Percentiles rank a stretch among this genome's conserved stretches.
phyloP scores from a whole-genome alignment of 805 yeast species.

The Candida oleophila region DNA sequence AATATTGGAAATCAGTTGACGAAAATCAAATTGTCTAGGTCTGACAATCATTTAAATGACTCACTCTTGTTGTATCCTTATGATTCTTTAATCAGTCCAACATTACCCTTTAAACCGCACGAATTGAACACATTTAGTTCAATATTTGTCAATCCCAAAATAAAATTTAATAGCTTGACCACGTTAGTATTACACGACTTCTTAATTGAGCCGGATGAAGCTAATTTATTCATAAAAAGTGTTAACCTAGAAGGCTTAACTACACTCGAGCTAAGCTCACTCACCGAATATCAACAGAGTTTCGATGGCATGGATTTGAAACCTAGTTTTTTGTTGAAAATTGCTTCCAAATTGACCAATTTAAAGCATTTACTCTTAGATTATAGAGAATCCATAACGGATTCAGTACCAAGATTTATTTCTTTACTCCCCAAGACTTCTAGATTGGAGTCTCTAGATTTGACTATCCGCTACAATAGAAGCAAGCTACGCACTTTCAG shows the following conservation, averaged over 20 bases:
- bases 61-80: neutral
- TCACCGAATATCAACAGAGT: slow-evolving; percentile 32
- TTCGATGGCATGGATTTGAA: slow-evolving; percentile 7
- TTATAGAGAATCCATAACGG: slow-evolving; percentile 40
- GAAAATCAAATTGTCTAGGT: slow-evolving; percentile 19
- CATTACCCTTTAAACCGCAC: neutral
- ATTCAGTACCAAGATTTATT: slow-evolving; percentile 39
- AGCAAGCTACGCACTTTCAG: slow-evolving; percentile 15
- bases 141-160: neutral
- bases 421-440: slow-evolving; percentile 10
- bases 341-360: slow-evolving; percentile 23
- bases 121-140: neutral
- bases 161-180: neutral
- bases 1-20: slow-evolving; percentile 12
- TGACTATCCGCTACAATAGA: slow-evolving; percentile 40
- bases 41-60: slow-evolving; percentile 14
- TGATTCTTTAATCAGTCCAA: neutral
- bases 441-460: slow-evolving; percentile 34
- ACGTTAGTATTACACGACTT: neutral
- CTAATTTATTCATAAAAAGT: slow-evolving; percentile 13
- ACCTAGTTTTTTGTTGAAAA: slow-evolving; percentile 21
- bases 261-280: slow-evolving; percentile 29
- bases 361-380: slow-evolving; percentile 35
- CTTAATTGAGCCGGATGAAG: slow-evolving; percentile 22
- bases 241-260: slow-evolving; percentile 20